Percentiles rank a stretch among this genome's conserved stretches.
Evolutionary conservation across 495 filamentous ascomycete genomes (phyloP).

Genomic region (Daldinia vernicosa): DNA sequence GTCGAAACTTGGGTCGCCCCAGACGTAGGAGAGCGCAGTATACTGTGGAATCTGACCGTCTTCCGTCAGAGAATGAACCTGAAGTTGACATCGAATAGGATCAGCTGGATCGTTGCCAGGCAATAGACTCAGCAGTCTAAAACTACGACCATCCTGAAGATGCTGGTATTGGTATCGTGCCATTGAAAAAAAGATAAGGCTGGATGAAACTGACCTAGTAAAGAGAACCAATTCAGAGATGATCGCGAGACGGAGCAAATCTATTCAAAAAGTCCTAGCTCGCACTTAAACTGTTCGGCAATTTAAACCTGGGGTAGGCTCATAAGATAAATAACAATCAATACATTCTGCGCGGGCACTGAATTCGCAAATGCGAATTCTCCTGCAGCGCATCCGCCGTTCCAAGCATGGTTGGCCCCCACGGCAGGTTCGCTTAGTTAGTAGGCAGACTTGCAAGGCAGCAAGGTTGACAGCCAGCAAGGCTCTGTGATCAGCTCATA

Average conservation of each 20-base stretch:
- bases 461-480: constrained; percentile 6
- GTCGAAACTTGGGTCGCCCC: background rate
- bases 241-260: background rate
- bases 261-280: background rate
- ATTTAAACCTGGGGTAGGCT: background rate
- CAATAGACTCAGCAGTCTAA: constrained; percentile 7
- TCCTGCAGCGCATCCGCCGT: background rate
- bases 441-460: constrained; percentile 3
- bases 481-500: background rate
- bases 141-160: background rate
- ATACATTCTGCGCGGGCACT: background rate
- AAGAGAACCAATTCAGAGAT: background rate
- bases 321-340: background rate
- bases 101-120: constrained; percentile 9
- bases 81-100: constrained; percentile 14
- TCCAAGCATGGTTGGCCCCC: background rate
- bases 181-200: background rate
- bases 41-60: constrained; percentile 3
- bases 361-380: constrained; percentile 8
- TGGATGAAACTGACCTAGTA: constrained; percentile 6
- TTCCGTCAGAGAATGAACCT: constrained; percentile 12
- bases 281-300: background rate
- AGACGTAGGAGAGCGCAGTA: constrained; percentile 10
- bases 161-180: background rate
- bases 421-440: background rate